Percentiles rank a stretch among this genome's conserved stretches.
These are phyloP conservation scores for Paraglomus occultum DNA, from an alignment of 192 early-diverging fungal species.

Conservation along the genomic window DNA sequence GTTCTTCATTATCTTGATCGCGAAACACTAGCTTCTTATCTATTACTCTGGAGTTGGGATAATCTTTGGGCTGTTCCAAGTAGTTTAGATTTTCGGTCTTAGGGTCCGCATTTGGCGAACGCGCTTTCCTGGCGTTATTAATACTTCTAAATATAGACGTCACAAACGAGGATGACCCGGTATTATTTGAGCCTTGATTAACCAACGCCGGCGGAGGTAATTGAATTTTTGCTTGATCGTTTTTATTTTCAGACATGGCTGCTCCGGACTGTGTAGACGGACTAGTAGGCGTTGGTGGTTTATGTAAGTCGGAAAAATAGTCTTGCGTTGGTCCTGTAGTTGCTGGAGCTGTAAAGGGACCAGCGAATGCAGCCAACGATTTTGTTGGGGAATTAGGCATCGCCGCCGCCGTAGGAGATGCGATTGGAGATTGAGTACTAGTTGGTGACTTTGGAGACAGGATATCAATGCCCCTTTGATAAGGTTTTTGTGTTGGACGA, in stretches of 20 bases:
- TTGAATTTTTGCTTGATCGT: slow-evolving; percentile 30
- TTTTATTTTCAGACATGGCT: background rate
- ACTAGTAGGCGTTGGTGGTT: slow-evolving; percentile 13
- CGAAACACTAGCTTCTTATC: background rate
- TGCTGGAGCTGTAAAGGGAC: slow-evolving; percentile 40
- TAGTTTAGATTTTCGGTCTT: slow-evolving; percentile 29
- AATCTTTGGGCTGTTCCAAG: background rate
- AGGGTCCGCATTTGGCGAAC: slow-evolving; percentile 44
- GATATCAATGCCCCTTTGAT: background rate
- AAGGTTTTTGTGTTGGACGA: slow-evolving; percentile 4
- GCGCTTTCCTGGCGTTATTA: slow-evolving; percentile 41
- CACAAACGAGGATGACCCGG: slow-evolving; percentile 37
- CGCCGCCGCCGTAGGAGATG: background rate
- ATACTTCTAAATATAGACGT: slow-evolving; percentile 40
- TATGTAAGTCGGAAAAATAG: slow-evolving; percentile 37
- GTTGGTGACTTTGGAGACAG: background rate
- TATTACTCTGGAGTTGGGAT: slow-evolving; percentile 1
- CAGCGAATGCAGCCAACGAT: slow-evolving; percentile 31
- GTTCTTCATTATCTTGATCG: no score
- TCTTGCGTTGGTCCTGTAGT: slow-evolving; percentile 27
- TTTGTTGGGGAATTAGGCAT: slow-evolving; percentile 22
- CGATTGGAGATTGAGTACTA: background rate
- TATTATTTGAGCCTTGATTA: slow-evolving; percentile 28
- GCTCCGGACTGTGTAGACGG: background rate
- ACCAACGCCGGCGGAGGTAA: slow-evolving; percentile 40